Evolutionary conservation across 805 yeast species (phyloP).

Genomic region (Lipomyces spencermartinsiae): DNA sequence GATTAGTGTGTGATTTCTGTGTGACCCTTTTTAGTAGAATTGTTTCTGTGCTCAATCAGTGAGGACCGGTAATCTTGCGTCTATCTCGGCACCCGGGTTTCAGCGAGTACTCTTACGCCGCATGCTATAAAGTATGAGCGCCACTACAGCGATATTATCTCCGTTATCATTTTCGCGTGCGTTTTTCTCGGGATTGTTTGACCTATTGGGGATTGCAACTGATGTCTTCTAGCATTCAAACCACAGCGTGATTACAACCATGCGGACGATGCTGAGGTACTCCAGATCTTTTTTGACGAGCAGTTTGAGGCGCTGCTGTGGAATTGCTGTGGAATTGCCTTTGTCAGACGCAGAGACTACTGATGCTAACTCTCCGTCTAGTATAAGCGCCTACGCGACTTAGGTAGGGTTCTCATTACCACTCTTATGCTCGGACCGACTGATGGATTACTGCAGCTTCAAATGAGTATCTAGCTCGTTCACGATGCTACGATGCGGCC

Average conservation of each 20-base stretch:
- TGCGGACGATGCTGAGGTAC: constrained; percentile 46
- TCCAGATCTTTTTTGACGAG: background rate
- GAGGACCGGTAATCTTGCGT: no score
- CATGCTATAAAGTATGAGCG: constrained; percentile 19
- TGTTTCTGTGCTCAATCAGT: no score
- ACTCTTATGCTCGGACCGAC: background rate
- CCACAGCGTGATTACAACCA: constrained; percentile 48
- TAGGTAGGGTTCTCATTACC: constrained; percentile 38
- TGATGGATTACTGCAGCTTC: constrained; percentile 59
- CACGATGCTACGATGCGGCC: constrained; percentile 65
- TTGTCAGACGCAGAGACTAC: no score
- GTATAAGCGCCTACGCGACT: constrained; percentile 65
- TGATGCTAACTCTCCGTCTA: constrained; percentile 37
- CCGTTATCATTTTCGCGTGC: constrained; percentile 27
- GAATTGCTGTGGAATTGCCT: background rate
- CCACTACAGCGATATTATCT: constrained; percentile 4
- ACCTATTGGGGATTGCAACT: background rate
- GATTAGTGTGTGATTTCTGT: no score
- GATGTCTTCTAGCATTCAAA: constrained; percentile 28
- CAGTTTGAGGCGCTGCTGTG: background rate
- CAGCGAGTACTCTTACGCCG: background rate
- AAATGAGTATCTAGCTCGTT: constrained; percentile 62
- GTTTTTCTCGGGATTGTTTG: background rate
- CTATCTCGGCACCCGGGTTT: background rate
- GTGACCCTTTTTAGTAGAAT: no score